Conservation (phyloP, 2,329 filamentous ascomycete genomes). For the Sporothrix sp. region DNA sequence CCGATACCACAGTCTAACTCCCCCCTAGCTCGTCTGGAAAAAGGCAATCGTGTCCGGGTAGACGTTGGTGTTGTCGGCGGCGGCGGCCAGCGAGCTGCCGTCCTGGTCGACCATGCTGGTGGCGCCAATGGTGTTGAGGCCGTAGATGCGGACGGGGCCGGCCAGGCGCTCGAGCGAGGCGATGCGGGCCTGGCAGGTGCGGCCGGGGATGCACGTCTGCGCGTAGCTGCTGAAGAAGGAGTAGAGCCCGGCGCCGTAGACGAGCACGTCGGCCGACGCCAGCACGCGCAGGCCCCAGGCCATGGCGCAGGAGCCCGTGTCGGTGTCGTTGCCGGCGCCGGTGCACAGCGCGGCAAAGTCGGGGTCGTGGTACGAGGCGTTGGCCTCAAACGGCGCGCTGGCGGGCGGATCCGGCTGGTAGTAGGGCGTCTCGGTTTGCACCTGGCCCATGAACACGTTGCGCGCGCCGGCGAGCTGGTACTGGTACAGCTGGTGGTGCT, state of each 20-base stretch:
- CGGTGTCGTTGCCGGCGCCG: conserved; percentile 18
- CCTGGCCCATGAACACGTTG: conserved; percentile 53
- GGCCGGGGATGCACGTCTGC: conserved; percentile 35
- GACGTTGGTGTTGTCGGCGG: conserved; percentile 29
- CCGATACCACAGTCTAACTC: too few relatives aligned
- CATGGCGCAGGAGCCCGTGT: conserved; percentile 34
- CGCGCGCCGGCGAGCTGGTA: conserved; percentile 54
- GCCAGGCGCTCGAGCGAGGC: conserved; percentile 24
- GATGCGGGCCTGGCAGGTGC: conserved; percentile 39
- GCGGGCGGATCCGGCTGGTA: conserved; percentile 56
- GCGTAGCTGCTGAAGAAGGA: conserved; percentile 59
- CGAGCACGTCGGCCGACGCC: conserved; percentile 42
- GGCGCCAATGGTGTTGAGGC: conserved; percentile 37
- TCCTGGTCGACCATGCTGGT: conserved; percentile 31
- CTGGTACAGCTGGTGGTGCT: conserved; percentile 59
- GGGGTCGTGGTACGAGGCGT: conserved; percentile 36
- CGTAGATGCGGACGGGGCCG: conserved; percentile 30
- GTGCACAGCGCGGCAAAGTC: conserved; percentile 38
- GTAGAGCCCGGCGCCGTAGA: conserved; percentile 58
- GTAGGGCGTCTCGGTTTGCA: conserved; percentile 63
- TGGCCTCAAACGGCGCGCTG: conserved; percentile 43
- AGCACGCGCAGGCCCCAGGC: conserved; percentile 58
- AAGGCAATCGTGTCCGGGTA: conserved; percentile 31
- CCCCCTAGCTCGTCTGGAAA: conserved; percentile 13
- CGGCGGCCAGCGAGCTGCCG: conserved; percentile 27